Base-by-base conservation (phyloP, 108 stramenopile species). In the Skeletonema marinoi region DNA sequence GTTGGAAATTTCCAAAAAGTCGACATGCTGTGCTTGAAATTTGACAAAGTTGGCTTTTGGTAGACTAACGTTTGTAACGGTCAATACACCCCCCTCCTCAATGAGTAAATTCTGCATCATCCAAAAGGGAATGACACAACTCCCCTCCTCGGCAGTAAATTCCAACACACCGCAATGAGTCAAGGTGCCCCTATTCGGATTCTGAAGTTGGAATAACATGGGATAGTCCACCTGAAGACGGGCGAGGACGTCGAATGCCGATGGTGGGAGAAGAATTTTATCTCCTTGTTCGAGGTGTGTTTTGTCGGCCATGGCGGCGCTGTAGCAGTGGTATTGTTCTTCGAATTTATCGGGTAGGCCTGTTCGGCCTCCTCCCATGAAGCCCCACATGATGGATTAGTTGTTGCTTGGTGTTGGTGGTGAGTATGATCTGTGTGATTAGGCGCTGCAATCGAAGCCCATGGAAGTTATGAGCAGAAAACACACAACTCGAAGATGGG, bases 121-220 rank as follows among this genome's bases (percentile, higher is more conserved):
- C 99, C 99, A 99, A 81, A 93, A 97, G 3, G 99, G 99, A 78
- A 99, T 92, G 87, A 98, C 98, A 74, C 97, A 97, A 25, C 87
- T 88, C 16, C 99, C 99, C 81, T 99, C 98, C 60, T 96, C 93
- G 7, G 99, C 98, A n/a, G 98, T 98, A 85, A 99, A 99, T 86
- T 99, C 99, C 36, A 99, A 78, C 16, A 99, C 98, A 44, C 98
- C 98, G 58, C 93, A 95, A 75, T 99, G 99, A 10, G 98, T 98
- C 32, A 73, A 72, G 3, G 88, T 96, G 32, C 92, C 91, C 66
- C 71, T 72, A 10, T 82, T 81, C 48, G 68, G 44, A 32, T 56
- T 68, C 60, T 83, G 76, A 44, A 96, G 82, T 58, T 89, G 89
- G 66, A 98, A 98, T 12, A 96, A 86, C 97, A 98, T 96, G 71